Evolutionary conservation across 2,329 filamentous ascomycete genomes (phyloP).

Genomic region (Apiospora saccharicola): DNA sequence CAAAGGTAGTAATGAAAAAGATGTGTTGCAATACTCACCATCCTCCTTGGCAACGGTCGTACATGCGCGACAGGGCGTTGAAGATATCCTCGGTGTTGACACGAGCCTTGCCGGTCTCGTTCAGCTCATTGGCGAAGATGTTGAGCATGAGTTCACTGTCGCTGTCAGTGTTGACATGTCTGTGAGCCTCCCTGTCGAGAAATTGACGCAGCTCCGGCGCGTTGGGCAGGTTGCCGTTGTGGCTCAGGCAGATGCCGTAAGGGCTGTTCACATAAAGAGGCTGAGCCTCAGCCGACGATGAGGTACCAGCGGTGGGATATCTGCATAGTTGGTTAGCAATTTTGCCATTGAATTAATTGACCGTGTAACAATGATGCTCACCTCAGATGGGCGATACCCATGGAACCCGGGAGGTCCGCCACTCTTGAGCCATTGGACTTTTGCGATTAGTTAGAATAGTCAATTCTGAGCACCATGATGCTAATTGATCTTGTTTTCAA

Average conservation of each 20-base stretch:
- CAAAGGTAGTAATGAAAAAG: neutral
- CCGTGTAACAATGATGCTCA: neutral
- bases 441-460: neutral
- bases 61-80: conserved; percentile 74
- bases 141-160: conserved; percentile 54
- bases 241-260: conserved; percentile 72
- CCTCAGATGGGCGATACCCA: conserved; percentile 25
- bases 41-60: conserved; percentile 62
- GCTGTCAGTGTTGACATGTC: conserved; percentile 61
- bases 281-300: conserved; percentile 78
- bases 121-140: conserved; percentile 79
- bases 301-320: conserved; percentile 66
- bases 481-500: conserved; percentile 62
- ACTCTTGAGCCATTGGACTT: conserved; percentile 19
- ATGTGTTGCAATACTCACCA: neutral
- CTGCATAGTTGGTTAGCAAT: neutral
- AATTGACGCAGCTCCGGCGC: conserved; percentile 70
- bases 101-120: conserved; percentile 84
- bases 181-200: conserved; percentile 59
- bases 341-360: neutral
- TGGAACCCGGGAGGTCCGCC: neutral
- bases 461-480: neutral
- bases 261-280: conserved; percentile 82
- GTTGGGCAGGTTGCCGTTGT: conserved; percentile 82
- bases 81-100: conserved; percentile 85